A percentile compares a stretch with the other conserved stretches of the same genome.
Conservation (phyloP, 257 asterid species). For the Nicotiana attenuata region DNA sequence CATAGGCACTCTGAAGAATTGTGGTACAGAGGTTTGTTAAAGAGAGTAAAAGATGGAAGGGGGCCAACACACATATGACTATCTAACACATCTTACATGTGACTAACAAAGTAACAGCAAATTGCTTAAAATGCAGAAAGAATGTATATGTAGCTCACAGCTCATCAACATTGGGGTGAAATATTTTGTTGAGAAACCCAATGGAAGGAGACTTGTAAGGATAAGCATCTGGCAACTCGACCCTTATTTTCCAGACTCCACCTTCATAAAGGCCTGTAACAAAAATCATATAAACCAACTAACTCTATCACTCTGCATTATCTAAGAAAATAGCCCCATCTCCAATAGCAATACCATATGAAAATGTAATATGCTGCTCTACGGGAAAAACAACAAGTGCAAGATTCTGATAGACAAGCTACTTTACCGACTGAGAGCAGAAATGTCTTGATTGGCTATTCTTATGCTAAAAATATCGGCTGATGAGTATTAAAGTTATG, state of each 20-base stretch:
- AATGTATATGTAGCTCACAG: constrained; percentile 42
- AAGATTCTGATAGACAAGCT: neutral
- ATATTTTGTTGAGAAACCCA: constrained; percentile 85
- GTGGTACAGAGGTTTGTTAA: neutral
- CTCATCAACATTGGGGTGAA: constrained; percentile 96
- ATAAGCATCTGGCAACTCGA: constrained; percentile 89
- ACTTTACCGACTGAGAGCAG: neutral
- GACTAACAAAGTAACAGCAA: neutral
- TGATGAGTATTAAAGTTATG: neutral
- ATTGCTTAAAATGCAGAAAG: neutral
- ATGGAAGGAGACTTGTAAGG: constrained; percentile 95
- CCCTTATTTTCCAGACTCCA: constrained; percentile 89
- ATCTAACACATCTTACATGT: neutral
- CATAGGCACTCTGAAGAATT: neutral
- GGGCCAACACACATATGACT: neutral
- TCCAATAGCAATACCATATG: neutral
- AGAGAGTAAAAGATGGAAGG: neutral
- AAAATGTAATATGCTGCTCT: neutral
- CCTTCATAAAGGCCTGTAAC: constrained; percentile 81
- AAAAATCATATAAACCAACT: neutral
- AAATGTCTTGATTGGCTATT: neutral
- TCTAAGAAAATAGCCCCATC: neutral
- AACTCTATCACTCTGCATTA: neutral
- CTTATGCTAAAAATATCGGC: neutral
- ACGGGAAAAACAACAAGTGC: neutral